Evolutionary conservation across 495 filamentous ascomycete species (phyloP).

Genomic region (Rusavskia elegans): DNA sequence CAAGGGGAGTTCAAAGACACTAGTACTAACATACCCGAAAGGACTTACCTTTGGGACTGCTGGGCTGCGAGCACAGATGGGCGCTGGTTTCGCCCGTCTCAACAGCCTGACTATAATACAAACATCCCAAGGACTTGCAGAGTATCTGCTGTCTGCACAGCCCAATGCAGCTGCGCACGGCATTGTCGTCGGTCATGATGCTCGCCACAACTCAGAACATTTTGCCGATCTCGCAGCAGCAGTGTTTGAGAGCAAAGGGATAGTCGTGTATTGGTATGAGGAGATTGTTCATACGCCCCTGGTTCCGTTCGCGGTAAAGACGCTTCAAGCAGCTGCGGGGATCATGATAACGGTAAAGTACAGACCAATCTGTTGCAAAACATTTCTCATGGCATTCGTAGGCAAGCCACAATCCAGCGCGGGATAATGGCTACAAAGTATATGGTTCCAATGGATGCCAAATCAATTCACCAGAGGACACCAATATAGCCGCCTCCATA

Average conservation of each 20-base stretch:
- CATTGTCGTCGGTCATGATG: conserved; percentile 53
- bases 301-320: conserved; percentile 48
- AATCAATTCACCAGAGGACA: conserved; percentile 48
- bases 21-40: conserved; percentile 12
- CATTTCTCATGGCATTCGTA: too few species aligned
- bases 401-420: conserved; percentile 53
- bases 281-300: conserved; percentile 43
- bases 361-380: too few species aligned
- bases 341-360: conserved; percentile 44
- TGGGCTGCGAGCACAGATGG: conserved; percentile 52
- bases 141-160: conserved; percentile 33
- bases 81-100: conserved; percentile 54
- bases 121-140: conserved; percentile 54
- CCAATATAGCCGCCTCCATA: conserved; percentile 44
- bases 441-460: conserved; percentile 45
- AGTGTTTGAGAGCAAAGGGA: conserved; percentile 44
- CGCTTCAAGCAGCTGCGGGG: conserved; percentile 42
- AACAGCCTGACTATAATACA: conserved; percentile 57
- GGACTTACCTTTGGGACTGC: conserved; percentile 58
- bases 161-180: conserved; percentile 25
- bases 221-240: conserved; percentile 50
- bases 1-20: background rate
- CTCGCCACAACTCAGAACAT: conserved; percentile 47
- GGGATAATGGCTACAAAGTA: conserved; percentile 63
- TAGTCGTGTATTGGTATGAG: conserved; percentile 47